Evolutionary conservation across 139 green algal genomes (phyloP), one percentile per base, ranked within the genome.

Genomic region (Chlorella ohadii): DNA sequence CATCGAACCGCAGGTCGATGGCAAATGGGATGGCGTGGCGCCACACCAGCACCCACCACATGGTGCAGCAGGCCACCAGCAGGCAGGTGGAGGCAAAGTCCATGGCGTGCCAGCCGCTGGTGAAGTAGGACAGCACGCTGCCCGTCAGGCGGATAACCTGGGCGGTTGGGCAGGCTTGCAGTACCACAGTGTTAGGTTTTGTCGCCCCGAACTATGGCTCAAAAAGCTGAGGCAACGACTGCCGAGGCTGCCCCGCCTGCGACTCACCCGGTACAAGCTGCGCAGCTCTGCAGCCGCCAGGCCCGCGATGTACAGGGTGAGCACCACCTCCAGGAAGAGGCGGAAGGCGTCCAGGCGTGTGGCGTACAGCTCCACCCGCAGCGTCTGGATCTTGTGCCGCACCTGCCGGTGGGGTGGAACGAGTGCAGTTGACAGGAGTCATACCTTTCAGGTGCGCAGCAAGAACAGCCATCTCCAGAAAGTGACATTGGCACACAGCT

Each of bases 341-440:
- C 91, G 88, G 20, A 91, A 84, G 17, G 87, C 83, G 75, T 97
- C 92, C 12, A 82, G 23, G 5, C 47, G 7, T 4, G 77, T 87
- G 83, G 81, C 84, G 44, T 97, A 95, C 75, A 96, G 85, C 88
- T 97, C 93, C 33, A 95, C 91, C 16, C 87, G 86, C n/a, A 95
- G 84, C 2, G 93, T 95, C 83, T 95, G 84, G 63, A 95, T 86
- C 25, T 87, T 89, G 89, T 95, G 65, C 0, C 88, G 85, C n/a
- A 96, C 88, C 89, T 93, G 83, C 4, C 22, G n/a, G n/a, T n/a
- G n/a, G n/a, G n/a, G n/a, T n/a, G n/a, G n/a, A n/a, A n/a, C n/a
- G n/a, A n/a, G n/a, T n/a, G n/a, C n/a, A n/a, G n/a, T n/a, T n/a
- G n/a, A n/a, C n/a, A n/a, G n/a, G n/a, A n/a, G n/a, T n/a, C n/a